A percentile compares a stretch with the other conserved stretches of the same genome.
Evolutionary conservation across 169 alveolate species (phyloP).

Genomic region (Plasmodium gallinaceum): DNA sequence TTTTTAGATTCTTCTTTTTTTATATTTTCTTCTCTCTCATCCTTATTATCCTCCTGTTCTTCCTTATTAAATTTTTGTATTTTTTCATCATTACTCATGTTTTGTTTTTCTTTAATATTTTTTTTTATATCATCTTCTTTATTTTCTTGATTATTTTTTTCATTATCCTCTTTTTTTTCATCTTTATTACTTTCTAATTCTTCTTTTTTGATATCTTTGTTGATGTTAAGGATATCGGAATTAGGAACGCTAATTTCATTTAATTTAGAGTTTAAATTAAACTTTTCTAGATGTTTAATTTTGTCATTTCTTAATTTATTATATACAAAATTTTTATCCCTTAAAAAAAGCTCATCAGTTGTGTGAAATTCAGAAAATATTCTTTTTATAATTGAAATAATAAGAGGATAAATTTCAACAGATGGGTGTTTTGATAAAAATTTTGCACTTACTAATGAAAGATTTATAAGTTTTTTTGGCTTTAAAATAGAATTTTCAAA

Average conservation of each 20-base stretch:
- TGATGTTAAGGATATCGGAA: background rate
- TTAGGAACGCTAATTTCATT: no score
- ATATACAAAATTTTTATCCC: background rate
- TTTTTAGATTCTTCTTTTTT: background rate
- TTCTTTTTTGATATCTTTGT: background rate
- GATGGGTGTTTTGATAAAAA: constrained; percentile 62
- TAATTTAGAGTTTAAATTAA: no score
- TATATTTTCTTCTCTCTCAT: no score
- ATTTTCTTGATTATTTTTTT: no score
- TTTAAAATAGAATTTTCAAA: constrained; percentile 38
- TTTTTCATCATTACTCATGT: background rate
- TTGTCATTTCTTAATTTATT: background rate
- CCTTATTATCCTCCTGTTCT: no score
- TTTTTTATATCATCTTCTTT: no score
- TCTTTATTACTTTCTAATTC: background rate
- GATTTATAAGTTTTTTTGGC: constrained; percentile 48
- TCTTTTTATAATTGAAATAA: constrained; percentile 45
- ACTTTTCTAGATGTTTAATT: no score
- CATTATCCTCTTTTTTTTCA: background rate
- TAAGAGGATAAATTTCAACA: constrained; percentile 40
- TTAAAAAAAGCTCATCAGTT: constrained; percentile 17
- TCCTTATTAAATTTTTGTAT: background rate
- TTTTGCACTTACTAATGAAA: constrained; percentile 52
- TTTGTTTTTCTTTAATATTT: no score
- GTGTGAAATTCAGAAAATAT: constrained; percentile 60